A percentile compares a stretch with the other conserved stretches of the same genome.
Evolutionary conservation across 352 stramenopile genomes (phyloP).

Genomic region (Pythium insidiosum): DNA sequence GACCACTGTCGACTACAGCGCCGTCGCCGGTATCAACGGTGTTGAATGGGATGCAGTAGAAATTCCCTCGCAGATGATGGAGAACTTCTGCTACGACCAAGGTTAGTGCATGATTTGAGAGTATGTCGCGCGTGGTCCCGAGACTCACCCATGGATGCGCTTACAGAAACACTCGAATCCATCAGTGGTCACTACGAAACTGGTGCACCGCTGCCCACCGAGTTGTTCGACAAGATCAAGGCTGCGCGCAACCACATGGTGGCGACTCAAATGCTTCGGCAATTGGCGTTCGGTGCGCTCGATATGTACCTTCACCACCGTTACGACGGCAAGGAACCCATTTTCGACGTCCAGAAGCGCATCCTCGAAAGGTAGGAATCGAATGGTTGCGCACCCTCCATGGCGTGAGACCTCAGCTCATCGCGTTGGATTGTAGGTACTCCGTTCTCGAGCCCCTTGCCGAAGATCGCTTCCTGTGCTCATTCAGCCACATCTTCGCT

Average conservation of each 20-base stretch:
- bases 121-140: constrained; percentile 67
- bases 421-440: constrained; percentile 31
- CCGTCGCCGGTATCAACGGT: constrained; percentile 95
- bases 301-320: constrained; percentile 82
- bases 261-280: constrained; percentile 91
- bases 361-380: constrained; percentile 83
- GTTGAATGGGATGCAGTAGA: constrained; percentile 99
- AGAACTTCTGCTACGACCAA: constrained; percentile 98
- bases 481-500: constrained; percentile 98
- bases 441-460: constrained; percentile 86
- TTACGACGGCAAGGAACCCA: constrained; percentile 65
- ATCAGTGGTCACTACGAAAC: constrained; percentile 85
- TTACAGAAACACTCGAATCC: constrained; percentile 71
- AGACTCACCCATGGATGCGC: constrained; percentile 7
- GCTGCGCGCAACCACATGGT: constrained; percentile 94
- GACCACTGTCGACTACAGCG: constrained; percentile 92
- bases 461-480: constrained; percentile 97
- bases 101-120: constrained; percentile 26
- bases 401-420: too few relatives aligned
- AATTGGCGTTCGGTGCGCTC: constrained; percentile 92
- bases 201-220: constrained; percentile 85
- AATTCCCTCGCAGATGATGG: constrained; percentile 98
- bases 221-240: constrained; percentile 96
- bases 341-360: constrained; percentile 92
- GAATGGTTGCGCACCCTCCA: too few relatives aligned